Evolutionary conservation across 1,139 yeast genomes (phyloP).

Genomic region (Blastobotrys aristatus): DNA sequence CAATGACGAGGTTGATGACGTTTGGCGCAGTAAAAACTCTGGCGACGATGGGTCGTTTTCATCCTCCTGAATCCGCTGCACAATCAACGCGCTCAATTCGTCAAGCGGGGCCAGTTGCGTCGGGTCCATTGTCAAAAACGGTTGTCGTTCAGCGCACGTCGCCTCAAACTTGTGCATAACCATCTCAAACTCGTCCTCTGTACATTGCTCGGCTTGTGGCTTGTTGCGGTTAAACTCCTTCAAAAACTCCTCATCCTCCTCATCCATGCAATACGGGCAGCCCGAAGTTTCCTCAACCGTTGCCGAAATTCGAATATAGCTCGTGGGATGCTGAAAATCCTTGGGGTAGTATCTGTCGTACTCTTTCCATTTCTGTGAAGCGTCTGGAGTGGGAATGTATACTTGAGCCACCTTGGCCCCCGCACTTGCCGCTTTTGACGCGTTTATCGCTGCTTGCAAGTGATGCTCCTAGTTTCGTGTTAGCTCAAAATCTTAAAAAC

Average conservation of each 20-base stretch:
- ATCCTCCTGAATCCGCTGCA: conserved; percentile 27
- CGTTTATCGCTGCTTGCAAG: conserved; percentile 82
- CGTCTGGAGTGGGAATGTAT: conserved; percentile 96
- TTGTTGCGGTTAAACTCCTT: conserved; percentile 35
- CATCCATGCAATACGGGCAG: conserved; percentile 85
- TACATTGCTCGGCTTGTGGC: conserved; percentile 21
- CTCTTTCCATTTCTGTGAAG: conserved; percentile 74
- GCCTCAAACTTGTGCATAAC: conserved; percentile 71
- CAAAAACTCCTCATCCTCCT: conserved; percentile 69
- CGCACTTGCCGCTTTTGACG: conserved; percentile 59
- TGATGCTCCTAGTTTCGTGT: conserved; percentile 60
- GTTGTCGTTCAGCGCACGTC: conserved; percentile 74
- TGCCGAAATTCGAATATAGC: conserved; percentile 84
- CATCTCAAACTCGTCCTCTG: conserved; percentile 81
- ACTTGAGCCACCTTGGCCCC: conserved; percentile 55
- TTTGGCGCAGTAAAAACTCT: conserved; percentile 29
- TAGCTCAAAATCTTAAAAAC: background rate
- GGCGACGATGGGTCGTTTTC: conserved; percentile 35
- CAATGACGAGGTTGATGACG: conserved; percentile 17
- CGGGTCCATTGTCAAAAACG: conserved; percentile 83
- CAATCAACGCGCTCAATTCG: conserved; percentile 46
- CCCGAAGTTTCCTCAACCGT: conserved; percentile 94
- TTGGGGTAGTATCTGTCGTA: conserved; percentile 68
- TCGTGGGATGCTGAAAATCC: conserved; percentile 63
- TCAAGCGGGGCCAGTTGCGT: conserved; percentile 63